Conservation (phyloP, 2,329 filamentous ascomycete genomes). For the Epichloe gansuensis region DNA sequence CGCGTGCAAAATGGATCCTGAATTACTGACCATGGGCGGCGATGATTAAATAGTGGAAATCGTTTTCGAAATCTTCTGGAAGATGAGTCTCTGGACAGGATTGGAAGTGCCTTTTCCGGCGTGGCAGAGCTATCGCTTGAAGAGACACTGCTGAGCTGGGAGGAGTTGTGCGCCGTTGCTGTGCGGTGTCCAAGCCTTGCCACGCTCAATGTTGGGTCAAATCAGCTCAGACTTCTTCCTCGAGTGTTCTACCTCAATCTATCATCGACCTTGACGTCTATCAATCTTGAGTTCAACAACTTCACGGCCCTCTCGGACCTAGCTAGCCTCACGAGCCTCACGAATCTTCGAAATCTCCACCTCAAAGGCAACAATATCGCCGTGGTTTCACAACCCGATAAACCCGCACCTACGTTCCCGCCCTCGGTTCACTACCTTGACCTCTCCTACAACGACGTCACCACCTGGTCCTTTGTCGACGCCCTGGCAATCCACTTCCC, state of each 20-base stretch:
- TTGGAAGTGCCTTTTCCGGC: slow-evolving; percentile 30
- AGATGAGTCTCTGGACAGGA: slow-evolving; percentile 17
- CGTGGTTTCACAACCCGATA: slow-evolving; percentile 19
- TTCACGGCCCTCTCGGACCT: slow-evolving; percentile 49
- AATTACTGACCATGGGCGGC: not conserved
- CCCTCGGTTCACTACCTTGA: slow-evolving; percentile 51
- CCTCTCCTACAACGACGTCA: slow-evolving; percentile 58
- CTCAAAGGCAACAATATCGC: slow-evolving; percentile 68
- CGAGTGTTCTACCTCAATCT: slow-evolving; percentile 26
- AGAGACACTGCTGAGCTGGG: slow-evolving; percentile 54
- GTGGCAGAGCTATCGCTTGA: slow-evolving; percentile 52
- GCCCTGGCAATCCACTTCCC: slow-evolving; percentile 56
- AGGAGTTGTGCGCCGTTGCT: slow-evolving; percentile 43
- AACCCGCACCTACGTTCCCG: slow-evolving; percentile 34
- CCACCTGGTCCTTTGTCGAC: slow-evolving; percentile 63
- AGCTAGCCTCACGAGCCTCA: slow-evolving; percentile 35
- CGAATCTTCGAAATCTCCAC: slow-evolving; percentile 44
- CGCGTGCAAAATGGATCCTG: too few species aligned
- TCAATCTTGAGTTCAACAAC: slow-evolving; percentile 62
- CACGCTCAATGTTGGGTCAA: slow-evolving; percentile 40
- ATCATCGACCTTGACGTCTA: slow-evolving; percentile 39
- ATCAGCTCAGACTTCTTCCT: slow-evolving; percentile 42
- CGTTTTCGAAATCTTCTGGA: slow-evolving; percentile 42
- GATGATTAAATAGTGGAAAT: slow-evolving; percentile 48
- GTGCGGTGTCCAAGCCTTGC: slow-evolving; percentile 39